Base-by-base conservation (phyloP, 768 basidiomycete species). In the Psilocybe cyanescens region DNA sequence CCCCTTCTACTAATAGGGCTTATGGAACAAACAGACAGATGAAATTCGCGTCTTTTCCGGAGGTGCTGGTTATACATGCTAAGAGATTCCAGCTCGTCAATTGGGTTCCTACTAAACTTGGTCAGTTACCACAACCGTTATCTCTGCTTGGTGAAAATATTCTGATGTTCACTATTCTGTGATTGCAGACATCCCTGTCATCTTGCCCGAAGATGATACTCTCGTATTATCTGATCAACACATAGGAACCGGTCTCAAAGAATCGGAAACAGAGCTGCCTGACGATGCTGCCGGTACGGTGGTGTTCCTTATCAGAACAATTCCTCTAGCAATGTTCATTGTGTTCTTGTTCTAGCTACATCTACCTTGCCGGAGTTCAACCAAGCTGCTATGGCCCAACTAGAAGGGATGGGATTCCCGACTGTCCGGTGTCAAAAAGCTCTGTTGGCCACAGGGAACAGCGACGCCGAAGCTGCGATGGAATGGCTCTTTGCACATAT, bases 21-120 rank as follows among this genome's bases (percentile, higher is more conserved):
- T 29, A 68, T 46, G 9, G n/a, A 8, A 49, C 28, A 16, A 3
- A n/a, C 66, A 95, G 94, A 72, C 88, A 87, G 61, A 82, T 84
- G 14, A 85, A 83, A 31, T 92, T 99, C 67, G 84, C 91, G 0
- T 90, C 92, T 1, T 94, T 97, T 81, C 97, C 97, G 0, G 84
- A 95, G 9, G 86, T 94, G 1, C 82, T 99, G 0, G 88, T 97
- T 7, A 74, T 99, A 1, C 96, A 97, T 64, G 89, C 94, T 46
- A 93, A 92, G 71, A 97, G 97, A 68, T 98, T 97, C 79, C 92
- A 95, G 74, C 83, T 97, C 3, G 90, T 95, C 45, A 94, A 95
- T 66, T 99, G 97, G 97, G 94, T 99, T 1, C 97, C 97, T 0
- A 83, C 90, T 3, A 99, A 99, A 75, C 81, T 99, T 30, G 94